phyloP scores from a whole-genome alignment of 2,329 filamentous ascomycete genomes.

The Ophiostoma fasciatum region DNA sequence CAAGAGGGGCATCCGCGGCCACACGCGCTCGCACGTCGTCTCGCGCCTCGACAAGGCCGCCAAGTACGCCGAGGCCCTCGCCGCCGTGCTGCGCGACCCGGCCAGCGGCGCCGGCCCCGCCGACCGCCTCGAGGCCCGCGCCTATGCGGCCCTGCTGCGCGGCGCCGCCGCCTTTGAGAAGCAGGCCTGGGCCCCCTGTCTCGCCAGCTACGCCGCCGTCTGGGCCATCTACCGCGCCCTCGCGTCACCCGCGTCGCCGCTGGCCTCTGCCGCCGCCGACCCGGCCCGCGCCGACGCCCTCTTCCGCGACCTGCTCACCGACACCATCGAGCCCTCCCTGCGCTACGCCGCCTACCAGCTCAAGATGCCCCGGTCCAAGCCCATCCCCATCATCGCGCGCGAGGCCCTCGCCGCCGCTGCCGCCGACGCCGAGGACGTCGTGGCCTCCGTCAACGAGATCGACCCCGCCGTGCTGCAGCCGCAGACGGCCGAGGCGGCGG shows the following conservation, averaged over 20 bases:
- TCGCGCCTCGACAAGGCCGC: slow-evolving; percentile 74
- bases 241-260: too few species aligned
- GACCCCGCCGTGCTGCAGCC: slow-evolving; percentile 50
- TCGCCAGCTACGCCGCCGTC: slow-evolving; percentile 60
- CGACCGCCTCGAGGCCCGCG: slow-evolving; percentile 72
- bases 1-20: slow-evolving; percentile 62
- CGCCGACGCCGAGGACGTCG: slow-evolving; percentile 53
- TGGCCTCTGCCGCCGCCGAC: too few species aligned
- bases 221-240: slow-evolving; percentile 74
- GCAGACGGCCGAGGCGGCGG: slow-evolving; percentile 29
- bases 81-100: slow-evolving; percentile 48
- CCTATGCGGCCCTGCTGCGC: slow-evolving; percentile 62
- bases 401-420: slow-evolving; percentile 61
- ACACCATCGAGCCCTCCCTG: slow-evolving; percentile 83
- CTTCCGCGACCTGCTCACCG: slow-evolving; percentile 72
- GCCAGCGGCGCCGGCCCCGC: slow-evolving; percentile 50
- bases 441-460: slow-evolving; percentile 53
- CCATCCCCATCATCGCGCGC: slow-evolving; percentile 63
- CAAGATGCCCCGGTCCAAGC: slow-evolving; percentile 71
- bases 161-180: slow-evolving; percentile 78
- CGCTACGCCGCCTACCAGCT: slow-evolving; percentile 89
- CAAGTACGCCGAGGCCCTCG: slow-evolving; percentile 52
- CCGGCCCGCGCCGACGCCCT: slow-evolving; percentile 52
- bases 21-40: slow-evolving; percentile 74
- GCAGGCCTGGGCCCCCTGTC: slow-evolving; percentile 66